Conservation (phyloP, 805 yeast species). For the Diddensiella transvaalensis region DNA sequence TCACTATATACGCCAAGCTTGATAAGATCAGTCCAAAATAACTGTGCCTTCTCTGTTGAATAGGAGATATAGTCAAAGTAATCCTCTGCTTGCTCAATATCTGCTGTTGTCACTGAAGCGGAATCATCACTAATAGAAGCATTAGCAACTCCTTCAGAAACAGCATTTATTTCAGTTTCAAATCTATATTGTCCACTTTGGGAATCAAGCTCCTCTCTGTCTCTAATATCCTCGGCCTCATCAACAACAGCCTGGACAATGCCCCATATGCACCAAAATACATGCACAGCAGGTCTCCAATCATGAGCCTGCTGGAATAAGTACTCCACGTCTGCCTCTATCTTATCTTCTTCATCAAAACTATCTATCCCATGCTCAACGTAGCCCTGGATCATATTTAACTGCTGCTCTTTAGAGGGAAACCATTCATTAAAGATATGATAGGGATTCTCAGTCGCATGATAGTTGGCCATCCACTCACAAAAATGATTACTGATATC, state of each 20-base stretch:
- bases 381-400: constrained; percentile 73
- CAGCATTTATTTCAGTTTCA: constrained; percentile 7
- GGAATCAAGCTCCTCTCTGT: constrained; percentile 32
- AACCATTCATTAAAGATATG: constrained; percentile 52
- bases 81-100: constrained; percentile 45
- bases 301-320: constrained; percentile 61
- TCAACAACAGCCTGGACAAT: constrained; percentile 66
- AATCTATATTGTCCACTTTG: constrained; percentile 39
- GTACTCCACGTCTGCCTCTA: constrained; percentile 46
- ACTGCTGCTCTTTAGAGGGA: constrained; percentile 66
- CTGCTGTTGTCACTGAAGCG: constrained; percentile 9
- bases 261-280: constrained; percentile 92
- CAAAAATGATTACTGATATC: constrained; percentile 91
- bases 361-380: constrained; percentile 46
- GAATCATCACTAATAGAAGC: neutral
- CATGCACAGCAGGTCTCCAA: constrained; percentile 80
- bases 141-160: neutral
- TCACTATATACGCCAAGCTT: constrained; percentile 52
- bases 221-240: constrained; percentile 40
- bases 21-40: constrained; percentile 72
- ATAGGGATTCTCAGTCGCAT: constrained; percentile 54
- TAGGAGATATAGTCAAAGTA: constrained; percentile 77
- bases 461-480: constrained; percentile 97
- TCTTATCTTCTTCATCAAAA: constrained; percentile 33
- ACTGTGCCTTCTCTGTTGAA: constrained; percentile 66